Percentiles rank a stretch among this genome's conserved stretches.
These are phyloP conservation scores for Phytophthora hibernalis DNA, from an alignment of 352 stramenopile species.

Conservation along the genomic window DNA sequence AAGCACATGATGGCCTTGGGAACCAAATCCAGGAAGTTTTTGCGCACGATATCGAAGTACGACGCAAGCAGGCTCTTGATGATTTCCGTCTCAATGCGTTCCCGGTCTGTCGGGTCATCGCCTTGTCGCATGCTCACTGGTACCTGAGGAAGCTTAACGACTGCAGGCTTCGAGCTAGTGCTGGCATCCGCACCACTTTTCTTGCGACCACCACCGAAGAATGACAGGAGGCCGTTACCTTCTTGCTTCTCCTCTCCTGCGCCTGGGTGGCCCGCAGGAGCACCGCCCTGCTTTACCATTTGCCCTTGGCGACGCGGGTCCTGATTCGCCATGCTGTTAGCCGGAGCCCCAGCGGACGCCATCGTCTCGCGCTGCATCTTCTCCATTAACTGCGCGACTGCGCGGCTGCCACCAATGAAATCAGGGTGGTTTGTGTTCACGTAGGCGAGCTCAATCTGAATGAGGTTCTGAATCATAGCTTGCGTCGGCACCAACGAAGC, in stretches of 20 bases:
- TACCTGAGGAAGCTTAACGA: slow-evolving; percentile 97
- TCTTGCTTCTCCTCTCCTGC: slow-evolving; percentile 65
- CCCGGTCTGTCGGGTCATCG: slow-evolving; percentile 95
- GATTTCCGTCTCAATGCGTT: slow-evolving; percentile 98
- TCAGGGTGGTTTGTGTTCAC: slow-evolving; percentile 99
- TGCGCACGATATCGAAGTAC: slow-evolving; percentile 99
- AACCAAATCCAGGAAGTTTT: slow-evolving; percentile 99
- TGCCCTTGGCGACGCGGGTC: slow-evolving; percentile 57
- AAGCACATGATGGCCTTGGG: slow-evolving; percentile 99
- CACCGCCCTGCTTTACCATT: slow-evolving; percentile 31
- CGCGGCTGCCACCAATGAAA: slow-evolving; percentile 94
- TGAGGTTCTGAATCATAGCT: slow-evolving; percentile 98
- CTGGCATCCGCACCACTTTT: slow-evolving; percentile 45
- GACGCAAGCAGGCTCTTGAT: slow-evolving; percentile 97
- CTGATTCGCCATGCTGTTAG: slow-evolving; percentile 55
- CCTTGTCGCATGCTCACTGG: slow-evolving; percentile 96
- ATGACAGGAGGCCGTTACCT: slow-evolving; percentile 71
- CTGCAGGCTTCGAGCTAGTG: slow-evolving; percentile 47
- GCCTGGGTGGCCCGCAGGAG: slow-evolving; percentile 24
- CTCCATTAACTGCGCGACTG: slow-evolving; percentile 96
- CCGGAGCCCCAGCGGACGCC: too few species aligned
- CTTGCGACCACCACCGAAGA: slow-evolving; percentile 76
- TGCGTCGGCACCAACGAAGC: slow-evolving; percentile 82
- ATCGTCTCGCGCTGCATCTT: slow-evolving; percentile 91
- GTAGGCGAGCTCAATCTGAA: slow-evolving; percentile 99